Percentiles rank a stretch among this genome's conserved stretches.
phyloP scores from a whole-genome alignment of 805 yeast genomes.

The Millerozyma miso region DNA sequence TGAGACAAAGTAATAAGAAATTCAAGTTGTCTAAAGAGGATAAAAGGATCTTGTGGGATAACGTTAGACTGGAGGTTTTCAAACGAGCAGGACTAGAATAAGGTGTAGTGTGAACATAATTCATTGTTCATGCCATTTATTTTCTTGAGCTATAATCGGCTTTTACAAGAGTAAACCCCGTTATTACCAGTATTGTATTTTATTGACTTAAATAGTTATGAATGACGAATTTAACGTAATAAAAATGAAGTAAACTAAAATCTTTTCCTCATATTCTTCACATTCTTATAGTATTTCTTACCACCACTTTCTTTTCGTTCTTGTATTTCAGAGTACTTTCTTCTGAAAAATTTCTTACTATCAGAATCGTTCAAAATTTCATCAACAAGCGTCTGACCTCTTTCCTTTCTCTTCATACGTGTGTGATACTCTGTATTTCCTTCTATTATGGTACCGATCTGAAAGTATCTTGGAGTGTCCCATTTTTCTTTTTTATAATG shows the following conservation, averaged over 20 bases:
- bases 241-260: conserved; percentile 18
- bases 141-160: too few species aligned
- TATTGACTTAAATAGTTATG: neutral
- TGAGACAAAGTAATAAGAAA: conserved; percentile 23
- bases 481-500: conserved; percentile 87
- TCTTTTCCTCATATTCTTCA: conserved; percentile 56
- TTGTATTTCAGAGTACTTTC: conserved; percentile 80
- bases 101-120: too few species aligned
- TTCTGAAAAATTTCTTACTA: conserved; percentile 72
- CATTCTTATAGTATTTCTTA: conserved; percentile 59
- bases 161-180: too few species aligned
- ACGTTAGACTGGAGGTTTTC: conserved; percentile 48
- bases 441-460: conserved; percentile 83
- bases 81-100: conserved; percentile 42
- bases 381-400: conserved; percentile 76
- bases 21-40: conserved; percentile 36
- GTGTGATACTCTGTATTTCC: conserved; percentile 77
- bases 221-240: conserved; percentile 1
- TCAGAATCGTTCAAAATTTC: conserved; percentile 74
- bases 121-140: too few species aligned
- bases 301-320: conserved; percentile 57
- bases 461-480: conserved; percentile 74
- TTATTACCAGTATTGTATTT: neutral
- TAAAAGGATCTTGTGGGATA: conserved; percentile 45
- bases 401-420: conserved; percentile 62